Base-by-base conservation (phyloP, 352 stramenopile species). In the Phytophthora chlamydospora region DNA sequence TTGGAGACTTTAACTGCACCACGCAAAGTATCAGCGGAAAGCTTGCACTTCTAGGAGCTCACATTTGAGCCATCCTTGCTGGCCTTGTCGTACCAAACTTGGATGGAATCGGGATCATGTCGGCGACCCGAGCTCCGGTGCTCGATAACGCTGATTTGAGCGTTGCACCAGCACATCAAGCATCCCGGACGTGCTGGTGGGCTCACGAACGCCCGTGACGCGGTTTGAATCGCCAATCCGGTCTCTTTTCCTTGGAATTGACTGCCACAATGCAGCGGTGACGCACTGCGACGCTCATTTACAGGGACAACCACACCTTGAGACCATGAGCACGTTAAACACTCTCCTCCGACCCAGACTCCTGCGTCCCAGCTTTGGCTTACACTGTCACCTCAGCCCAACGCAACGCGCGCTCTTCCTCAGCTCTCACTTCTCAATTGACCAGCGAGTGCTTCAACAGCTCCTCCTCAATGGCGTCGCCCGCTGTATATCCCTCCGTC, bases 401-500 rank as follows among this genome's bases (percentile, higher is more conserved):
- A 17, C 32, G 39, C 41, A 34, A 14, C 17, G 24, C 14, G 16
- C 29, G 44, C n/a, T 51, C n/a, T 10, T 48, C 32, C 39, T 44
- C 16, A 13, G 40, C 24, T 33, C 24, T 45, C 68, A 74, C 41
- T 74, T 57, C 68, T 36, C 50, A 68, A 64, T 56, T 68, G 42
- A 29, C 59, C 4, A 40, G n/a, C 38, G 11, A 9, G 19, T 40
- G 21, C 34, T 12, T 51, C 46, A 17, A 13, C n/a, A 21, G 27
- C 39, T 52, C 34, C 21, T 32, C 41, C 31, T 36, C 33, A 27
- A 68, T 60, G 51, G 24, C 46, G 8, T 71, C 62, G 6, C 55
- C 33, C 46, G 31, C 32, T 24, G 32, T 50, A 42, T 54, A 48
- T 66, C 59, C 42, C 40, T 57, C 54, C 13, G 49, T 71, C 32